Conservation (phyloP, 805 yeast genomes). For the Alloascoidea africana region DNA sequence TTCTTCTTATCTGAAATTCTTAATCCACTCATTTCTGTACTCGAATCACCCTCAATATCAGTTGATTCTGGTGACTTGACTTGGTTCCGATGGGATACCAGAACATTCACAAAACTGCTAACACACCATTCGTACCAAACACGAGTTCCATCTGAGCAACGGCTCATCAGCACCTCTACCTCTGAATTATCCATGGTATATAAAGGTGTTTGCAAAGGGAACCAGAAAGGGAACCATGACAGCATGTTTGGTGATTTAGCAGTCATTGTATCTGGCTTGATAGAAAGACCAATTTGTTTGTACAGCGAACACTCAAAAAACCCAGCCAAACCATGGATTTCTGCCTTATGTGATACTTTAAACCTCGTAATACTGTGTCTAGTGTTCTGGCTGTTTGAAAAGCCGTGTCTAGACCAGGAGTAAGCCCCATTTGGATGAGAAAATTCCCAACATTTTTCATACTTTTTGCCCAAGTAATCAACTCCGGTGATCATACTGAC, state of each 20-base stretch:
- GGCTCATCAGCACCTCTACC: constrained; percentile 32
- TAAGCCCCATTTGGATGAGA: constrained; percentile 27
- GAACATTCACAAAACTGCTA: constrained; percentile 35
- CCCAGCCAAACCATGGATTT: constrained; percentile 64
- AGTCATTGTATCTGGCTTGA: constrained; percentile 23
- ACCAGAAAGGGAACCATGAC: constrained; percentile 59
- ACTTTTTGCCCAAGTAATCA: constrained; percentile 28
- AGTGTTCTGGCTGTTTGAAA: constrained; percentile 9
- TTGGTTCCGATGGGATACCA: no score
- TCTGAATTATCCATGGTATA: constrained; percentile 38
- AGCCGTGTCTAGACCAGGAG: constrained; percentile 5
- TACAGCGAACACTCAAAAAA: constrained; percentile 60
- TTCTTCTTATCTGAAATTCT: no score
- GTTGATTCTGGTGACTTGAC: no score
- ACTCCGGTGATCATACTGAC: constrained; percentile 25
- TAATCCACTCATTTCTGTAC: no score
- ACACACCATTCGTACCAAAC: constrained; percentile 62
- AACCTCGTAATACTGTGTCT: constrained; percentile 22
- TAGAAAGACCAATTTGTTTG: constrained; percentile 38
- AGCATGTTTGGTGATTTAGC: constrained; percentile 25
- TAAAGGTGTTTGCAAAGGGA: constrained; percentile 43
- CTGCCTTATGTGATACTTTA: constrained; percentile 30
- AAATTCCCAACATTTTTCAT: constrained; percentile 46
- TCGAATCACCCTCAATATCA: no score
- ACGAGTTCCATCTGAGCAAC: constrained; percentile 24